A percentile compares a stretch with the other conserved stretches of the same genome.
Evolutionary conservation across 345 rosid genomes (phyloP).

Genomic region (Gynandropsis gynandra): DNA sequence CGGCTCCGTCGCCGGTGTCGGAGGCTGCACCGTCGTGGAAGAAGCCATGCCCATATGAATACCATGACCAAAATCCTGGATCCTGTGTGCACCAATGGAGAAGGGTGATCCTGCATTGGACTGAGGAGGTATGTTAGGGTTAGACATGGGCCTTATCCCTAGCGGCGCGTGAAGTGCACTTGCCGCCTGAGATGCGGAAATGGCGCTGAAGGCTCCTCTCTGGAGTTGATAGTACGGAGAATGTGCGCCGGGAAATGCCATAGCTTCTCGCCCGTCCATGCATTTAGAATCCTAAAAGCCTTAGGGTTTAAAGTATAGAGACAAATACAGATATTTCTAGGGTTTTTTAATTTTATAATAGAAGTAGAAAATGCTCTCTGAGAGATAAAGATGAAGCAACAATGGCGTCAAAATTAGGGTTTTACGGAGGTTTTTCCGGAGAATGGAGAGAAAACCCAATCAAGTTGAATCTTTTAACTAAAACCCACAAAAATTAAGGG

Average conservation of each 20-base stretch:
- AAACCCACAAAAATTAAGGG: not conserved
- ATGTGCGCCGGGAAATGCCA: conserved; percentile 61
- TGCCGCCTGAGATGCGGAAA: conserved; percentile 39
- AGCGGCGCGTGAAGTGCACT: conserved; percentile 42
- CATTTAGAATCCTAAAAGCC: conserved; percentile 41
- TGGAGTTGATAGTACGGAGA: conserved; percentile 49
- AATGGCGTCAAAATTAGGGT: conserved; percentile 6
- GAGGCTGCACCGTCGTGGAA: conserved; percentile 15
- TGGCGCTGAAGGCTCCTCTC: conserved; percentile 53
- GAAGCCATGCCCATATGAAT: conserved; percentile 42
- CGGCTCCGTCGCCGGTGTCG: conserved; percentile 18
- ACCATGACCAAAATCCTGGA: conserved; percentile 41
- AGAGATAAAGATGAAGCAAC: not conserved
- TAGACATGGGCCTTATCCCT: conserved; percentile 47
- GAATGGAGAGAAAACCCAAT: conserved; percentile 2
- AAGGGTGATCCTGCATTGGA: conserved; percentile 39
- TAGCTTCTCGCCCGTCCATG: conserved; percentile 96
- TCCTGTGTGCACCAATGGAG: conserved; percentile 37
- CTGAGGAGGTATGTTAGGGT: conserved; percentile 37
- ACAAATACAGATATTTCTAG: no score
- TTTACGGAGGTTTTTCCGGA: conserved; percentile 9
- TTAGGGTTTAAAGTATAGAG: no score
- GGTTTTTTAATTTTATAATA: no score
- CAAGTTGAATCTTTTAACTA: conserved; percentile 1
- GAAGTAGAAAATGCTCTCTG: not conserved